phyloP scores from a whole-genome alignment of 495 filamentous ascomycete species.

The Podospora fimiseda region DNA sequence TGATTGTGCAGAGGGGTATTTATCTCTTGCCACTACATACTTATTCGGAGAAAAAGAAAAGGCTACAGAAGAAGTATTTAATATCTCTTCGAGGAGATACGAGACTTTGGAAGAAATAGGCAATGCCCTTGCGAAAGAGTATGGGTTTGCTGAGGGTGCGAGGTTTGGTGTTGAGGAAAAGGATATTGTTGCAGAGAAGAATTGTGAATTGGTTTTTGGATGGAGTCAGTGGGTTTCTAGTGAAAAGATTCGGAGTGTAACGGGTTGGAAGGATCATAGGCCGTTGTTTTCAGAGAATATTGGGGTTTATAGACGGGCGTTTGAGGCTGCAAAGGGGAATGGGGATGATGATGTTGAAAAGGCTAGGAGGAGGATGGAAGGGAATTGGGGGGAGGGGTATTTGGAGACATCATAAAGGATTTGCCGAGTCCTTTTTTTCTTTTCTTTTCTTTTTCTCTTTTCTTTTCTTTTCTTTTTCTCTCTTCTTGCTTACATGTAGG shows the following conservation, averaged over 20 bases:
- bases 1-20: conserved; percentile 40
- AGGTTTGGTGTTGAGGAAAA: conserved; percentile 10
- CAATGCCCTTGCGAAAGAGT: conserved; percentile 29
- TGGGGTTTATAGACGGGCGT: conserved; percentile 32
- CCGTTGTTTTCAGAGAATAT: conserved; percentile 30
- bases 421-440: too few species aligned
- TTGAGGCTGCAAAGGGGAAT: conserved; percentile 28
- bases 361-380: background rate
- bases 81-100: conserved; percentile 33
- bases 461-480: too few species aligned
- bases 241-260: conserved; percentile 34
- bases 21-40: conserved; percentile 25
- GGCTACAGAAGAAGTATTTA: conserved; percentile 34
- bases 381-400: background rate
- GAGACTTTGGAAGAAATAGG: conserved; percentile 33
- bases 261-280: conserved; percentile 35
- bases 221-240: conserved; percentile 35
- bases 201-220: conserved; percentile 23
- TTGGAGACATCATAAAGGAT: background rate
- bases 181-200: conserved; percentile 5
- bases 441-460: too few species aligned
- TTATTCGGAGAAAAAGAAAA: background rate
- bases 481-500: too few species aligned
- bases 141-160: conserved; percentile 23
- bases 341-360: conserved; percentile 10